Evolutionary conservation across 2,329 filamentous ascomycete genomes (phyloP).

Genomic region (Ophiostoma piceae): DNA sequence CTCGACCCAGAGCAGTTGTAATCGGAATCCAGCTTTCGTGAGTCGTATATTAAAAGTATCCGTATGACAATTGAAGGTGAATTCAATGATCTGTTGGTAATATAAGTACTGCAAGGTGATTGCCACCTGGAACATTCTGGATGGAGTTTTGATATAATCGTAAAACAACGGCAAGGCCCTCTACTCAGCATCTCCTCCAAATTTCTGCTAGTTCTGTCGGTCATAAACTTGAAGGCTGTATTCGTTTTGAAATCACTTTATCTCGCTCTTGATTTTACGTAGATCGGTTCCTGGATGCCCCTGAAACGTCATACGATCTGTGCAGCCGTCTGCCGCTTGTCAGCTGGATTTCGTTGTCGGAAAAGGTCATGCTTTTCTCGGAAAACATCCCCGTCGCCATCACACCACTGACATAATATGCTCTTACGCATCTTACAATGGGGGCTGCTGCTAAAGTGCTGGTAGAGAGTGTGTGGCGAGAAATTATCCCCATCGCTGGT

Average conservation of each 20-base stretch:
- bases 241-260: not conserved
- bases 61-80: too few species aligned
- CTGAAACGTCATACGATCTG: conserved; percentile 6
- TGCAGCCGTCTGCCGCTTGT: not conserved
- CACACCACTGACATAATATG: not conserved
- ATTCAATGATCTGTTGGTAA: too few species aligned
- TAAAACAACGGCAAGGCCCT: too few species aligned
- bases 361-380: not conserved
- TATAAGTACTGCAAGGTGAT: too few species aligned
- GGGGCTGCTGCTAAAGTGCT: not conserved
- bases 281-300: not conserved
- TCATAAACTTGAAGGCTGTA: too few species aligned
- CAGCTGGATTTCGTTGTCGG: not conserved
- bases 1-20: too few species aligned
- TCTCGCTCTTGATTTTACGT: not conserved
- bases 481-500: not conserved
- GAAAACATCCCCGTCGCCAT: not conserved
- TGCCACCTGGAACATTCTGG: too few species aligned
- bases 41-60: too few species aligned
- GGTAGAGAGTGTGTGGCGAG: not conserved
- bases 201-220: too few species aligned
- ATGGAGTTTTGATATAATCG: too few species aligned
- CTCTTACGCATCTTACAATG: not conserved
- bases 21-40: too few species aligned
- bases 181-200: too few species aligned